Evolutionary conservation across 176 grass and related monocot genomes (phyloP).

Genomic region (Aegilops tauschii): DNA sequence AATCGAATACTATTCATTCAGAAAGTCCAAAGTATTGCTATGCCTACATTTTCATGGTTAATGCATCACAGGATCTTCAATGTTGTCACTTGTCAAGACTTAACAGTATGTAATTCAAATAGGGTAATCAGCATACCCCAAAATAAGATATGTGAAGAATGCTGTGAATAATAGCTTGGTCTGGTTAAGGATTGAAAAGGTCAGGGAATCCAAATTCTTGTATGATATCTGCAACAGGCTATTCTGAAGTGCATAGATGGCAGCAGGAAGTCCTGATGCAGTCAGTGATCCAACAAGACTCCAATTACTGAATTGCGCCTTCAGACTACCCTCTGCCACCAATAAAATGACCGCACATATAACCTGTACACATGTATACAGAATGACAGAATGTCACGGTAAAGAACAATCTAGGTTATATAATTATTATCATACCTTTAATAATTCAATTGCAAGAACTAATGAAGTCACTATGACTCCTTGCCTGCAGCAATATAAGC

Average conservation of each 20-base stretch:
- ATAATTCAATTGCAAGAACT: conserved; percentile 77
- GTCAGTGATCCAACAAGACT: conserved; percentile 71
- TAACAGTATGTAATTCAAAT: conserved; percentile 22
- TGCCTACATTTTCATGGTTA: conserved; percentile 11
- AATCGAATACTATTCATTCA: not conserved
- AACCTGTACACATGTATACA: conserved; percentile 49
- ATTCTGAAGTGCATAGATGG: conserved; percentile 95
- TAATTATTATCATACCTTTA: conserved; percentile 58
- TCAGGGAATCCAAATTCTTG: conserved; percentile 97
- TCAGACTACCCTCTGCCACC: conserved; percentile 62
- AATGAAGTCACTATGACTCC: conserved; percentile 91
- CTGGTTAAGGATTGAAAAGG: conserved; percentile 98
- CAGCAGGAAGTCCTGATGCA: conserved; percentile 90
- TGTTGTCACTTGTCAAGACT: not conserved
- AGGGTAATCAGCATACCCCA: conserved; percentile 54
- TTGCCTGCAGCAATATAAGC: conserved; percentile 49
- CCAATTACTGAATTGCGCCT: conserved; percentile 66
- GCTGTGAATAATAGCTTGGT: conserved; percentile 96
- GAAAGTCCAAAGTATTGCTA: not conserved
- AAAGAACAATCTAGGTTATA: conserved; percentile 18
- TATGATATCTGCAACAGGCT: conserved; percentile 95
- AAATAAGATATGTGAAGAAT: conserved; percentile 90
- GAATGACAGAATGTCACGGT: conserved; percentile 21
- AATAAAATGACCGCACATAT: conserved; percentile 79
- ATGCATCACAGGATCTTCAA: not conserved